Base-by-base conservation (phyloP, 495 filamentous ascomycete species). In the Halenospora varia region DNA sequence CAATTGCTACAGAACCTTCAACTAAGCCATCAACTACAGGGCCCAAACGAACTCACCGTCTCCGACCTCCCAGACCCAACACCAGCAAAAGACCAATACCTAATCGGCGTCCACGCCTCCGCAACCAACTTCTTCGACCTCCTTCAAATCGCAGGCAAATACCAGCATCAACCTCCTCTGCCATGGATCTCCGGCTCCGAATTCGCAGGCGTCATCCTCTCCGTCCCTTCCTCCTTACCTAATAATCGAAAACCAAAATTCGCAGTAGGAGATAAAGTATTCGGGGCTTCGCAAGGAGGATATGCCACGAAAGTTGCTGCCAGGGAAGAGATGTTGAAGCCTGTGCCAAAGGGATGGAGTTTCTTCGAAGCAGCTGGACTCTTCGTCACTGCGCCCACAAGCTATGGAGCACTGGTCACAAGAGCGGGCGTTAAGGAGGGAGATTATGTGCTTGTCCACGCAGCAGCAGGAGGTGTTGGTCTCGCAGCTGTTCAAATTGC, bases 51-150 rank as follows among this genome's bases (percentile, higher is more conserved):
- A 64, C 91, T 97, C 70, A 78, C 73, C 61, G 84, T 96, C 53
- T 81, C 81, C 15, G 75, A 78, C 46, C 81, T 96, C 20, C 85
- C 91, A 40, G 84, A 87, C 35, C 93, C 90, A 6, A 73, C 70
- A 18, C 89, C 91, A 0, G 70, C 72, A 2, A 62, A 82, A 42
- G 78, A 86, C 66, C 82, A 96, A 76, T 97, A 97, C 73, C 81
- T 95, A 58, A 87, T 97, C 70, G 81, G 84, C 69, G 87, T 97
- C 68, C 89, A 92, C 72, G 92, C 93, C 46, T 78, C 86, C 10
- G 92, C 89, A 23, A 87, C 89, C 62, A 97, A 97, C 74, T 97
- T 96, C 83, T 97, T 96, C 76, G 93, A 97, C 56, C 63, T 66
- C 55, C 66, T 68, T 53, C 66, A 68, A 55, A 68, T 68, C 40